Conservation (phyloP, 2,329 filamentous ascomycete genomes). For the Verticillium klebahnii region DNA sequence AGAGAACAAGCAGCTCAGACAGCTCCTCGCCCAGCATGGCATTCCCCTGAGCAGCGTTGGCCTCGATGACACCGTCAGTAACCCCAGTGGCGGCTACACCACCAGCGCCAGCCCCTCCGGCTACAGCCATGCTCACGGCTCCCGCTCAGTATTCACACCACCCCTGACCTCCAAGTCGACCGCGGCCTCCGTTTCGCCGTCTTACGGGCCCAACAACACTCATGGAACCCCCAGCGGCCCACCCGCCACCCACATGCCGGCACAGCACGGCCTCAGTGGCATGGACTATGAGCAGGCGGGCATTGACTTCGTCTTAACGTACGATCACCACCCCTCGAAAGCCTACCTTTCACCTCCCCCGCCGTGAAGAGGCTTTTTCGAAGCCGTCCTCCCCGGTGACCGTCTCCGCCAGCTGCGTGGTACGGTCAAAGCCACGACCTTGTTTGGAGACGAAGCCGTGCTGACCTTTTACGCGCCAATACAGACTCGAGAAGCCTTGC, state of each 20-base stretch:
- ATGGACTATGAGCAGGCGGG: constrained; percentile 77
- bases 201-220: constrained; percentile 12
- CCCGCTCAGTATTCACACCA: constrained; percentile 43
- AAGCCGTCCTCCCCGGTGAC: background rate
- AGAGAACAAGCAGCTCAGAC: constrained; percentile 73
- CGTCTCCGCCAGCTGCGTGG: background rate
- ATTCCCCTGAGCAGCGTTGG: constrained; percentile 29
- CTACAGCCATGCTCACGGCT: constrained; percentile 49
- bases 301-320: constrained; percentile 90
- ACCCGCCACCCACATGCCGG: constrained; percentile 17
- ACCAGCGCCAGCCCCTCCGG: constrained; percentile 56
- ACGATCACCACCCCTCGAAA: constrained; percentile 59
- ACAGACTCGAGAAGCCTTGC: constrained; percentile 86
- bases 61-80: constrained; percentile 39
- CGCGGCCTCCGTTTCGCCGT: constrained; percentile 32
- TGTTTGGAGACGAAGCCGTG: constrained; percentile 7
- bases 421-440: background rate
- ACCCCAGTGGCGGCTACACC: constrained; percentile 41
- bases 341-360: constrained; percentile 63
- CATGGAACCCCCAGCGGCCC: constrained; percentile 17
- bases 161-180: constrained; percentile 39
- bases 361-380: constrained; percentile 32
- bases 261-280: constrained; percentile 21
- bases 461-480: constrained; percentile 32
- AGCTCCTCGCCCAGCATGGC: constrained; percentile 49